Base-by-base conservation (phyloP, 768 basidiomycete species). In the Agrocybe praecox region DNA sequence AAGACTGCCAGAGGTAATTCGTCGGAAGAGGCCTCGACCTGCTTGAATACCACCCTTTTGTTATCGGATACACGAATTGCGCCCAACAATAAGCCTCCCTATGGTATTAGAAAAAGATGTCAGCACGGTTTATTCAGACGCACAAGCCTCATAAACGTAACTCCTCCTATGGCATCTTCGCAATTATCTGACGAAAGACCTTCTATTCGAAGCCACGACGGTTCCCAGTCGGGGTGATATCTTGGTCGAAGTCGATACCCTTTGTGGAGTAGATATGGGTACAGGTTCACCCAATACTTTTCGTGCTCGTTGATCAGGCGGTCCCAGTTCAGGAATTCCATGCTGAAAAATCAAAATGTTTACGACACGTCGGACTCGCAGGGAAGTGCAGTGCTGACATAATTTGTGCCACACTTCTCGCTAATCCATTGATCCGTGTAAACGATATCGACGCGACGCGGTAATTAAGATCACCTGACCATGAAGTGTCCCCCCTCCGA, bases 1-100 rank as follows among this genome's bases (percentile, higher is more conserved):
- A 43, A 50, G 1, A n/a, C 9, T 8, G 52, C 36, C 1, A 62
- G 21, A 3, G 33, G 45, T 6, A 62, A n/a, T 29, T 62, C 61
- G 17, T 56, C 7, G 5, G 53, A 45, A 3, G 33, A 23, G 6
- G 50, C 40, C 12, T 6, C 10, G 11, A 51, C 50, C 12, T 34
- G 6, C 23, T 51, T 51, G 50, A 51, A 43, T 6, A 51, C 50
- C 15, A 51, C 50, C 18, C 24, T 14, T 18, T 22, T n/a, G 23
- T 36, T 36, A 24, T 51, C 50, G 6, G 19, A 18, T 3, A 42
- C 11, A 2, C 50, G 33, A 18, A 51, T 8, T 10, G 50, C 50
- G 36, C 40, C 26, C 26, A 29, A 5, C 26, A 29, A 9, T 29
- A n/a, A n/a, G 26, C 9, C 26, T 29, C 26, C 26, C 9, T 29